These are phyloP conservation scores for Rubroshorea leprosula DNA, from an alignment of 345 rosid genomes.

Conservation along the genomic window DNA sequence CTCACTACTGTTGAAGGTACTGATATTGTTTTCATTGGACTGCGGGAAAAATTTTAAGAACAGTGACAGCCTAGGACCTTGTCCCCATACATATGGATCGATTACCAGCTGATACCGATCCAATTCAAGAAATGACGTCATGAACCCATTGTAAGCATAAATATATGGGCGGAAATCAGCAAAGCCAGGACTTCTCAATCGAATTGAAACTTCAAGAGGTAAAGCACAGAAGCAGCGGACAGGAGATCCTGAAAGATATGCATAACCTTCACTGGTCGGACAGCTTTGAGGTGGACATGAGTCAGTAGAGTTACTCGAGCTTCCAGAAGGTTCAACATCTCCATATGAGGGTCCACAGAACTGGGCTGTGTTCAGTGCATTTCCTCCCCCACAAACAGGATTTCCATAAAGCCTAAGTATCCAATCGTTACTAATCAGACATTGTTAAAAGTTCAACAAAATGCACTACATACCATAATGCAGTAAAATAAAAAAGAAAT, in stretches of 20 bases:
- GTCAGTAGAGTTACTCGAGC: conserved; percentile 13
- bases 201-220: conserved; percentile 37
- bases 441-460: conserved; percentile 4
- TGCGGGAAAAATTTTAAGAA: conserved; percentile 40
- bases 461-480: too few relatives aligned
- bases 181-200: conserved; percentile 50
- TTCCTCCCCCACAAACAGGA: conserved; percentile 41
- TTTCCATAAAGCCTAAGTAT: conserved; percentile 54
- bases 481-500: background rate
- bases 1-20: conserved; percentile 30
- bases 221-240: conserved; percentile 47
- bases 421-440: conserved; percentile 8
- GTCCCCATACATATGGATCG: conserved; percentile 32
- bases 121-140: conserved; percentile 28
- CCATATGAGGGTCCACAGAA: conserved; percentile 31
- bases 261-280: conserved; percentile 19
- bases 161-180: conserved; percentile 37
- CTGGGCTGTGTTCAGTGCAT: conserved; percentile 23
- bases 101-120: conserved; percentile 36
- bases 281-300: conserved; percentile 38
- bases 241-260: conserved; percentile 33
- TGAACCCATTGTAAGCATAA: conserved; percentile 10
- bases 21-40: background rate
- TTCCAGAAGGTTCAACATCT: conserved; percentile 25
- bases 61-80: conserved; percentile 42